Percentiles rank a stretch among this genome's conserved stretches.
These are phyloP conservation scores for Phanerodontia chrysosporium DNA, from an alignment of 768 basidiomycete species.

Conservation along the genomic window DNA sequence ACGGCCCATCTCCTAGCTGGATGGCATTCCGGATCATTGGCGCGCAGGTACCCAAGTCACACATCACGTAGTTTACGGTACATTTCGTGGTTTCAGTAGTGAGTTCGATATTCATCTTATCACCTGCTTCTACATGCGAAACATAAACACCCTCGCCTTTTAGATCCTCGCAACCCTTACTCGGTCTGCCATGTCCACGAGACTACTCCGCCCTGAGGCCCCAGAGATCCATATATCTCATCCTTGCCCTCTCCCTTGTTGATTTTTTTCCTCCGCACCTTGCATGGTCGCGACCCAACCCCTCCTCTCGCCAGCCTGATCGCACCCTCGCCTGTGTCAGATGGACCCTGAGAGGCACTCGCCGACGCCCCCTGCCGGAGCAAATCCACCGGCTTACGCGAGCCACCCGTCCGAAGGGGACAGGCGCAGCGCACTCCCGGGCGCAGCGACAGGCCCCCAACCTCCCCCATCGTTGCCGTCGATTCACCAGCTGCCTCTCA, in stretches of 20 bases:
- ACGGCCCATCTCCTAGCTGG: slow-evolving; percentile 14
- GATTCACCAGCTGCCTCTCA: slow-evolving; percentile 65
- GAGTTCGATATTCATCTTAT: slow-evolving; percentile 27
- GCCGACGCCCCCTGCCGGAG: slow-evolving; percentile 22
- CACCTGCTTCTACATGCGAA: slow-evolving; percentile 16
- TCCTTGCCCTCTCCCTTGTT: slow-evolving; percentile 19
- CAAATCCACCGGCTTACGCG: slow-evolving; percentile 15
- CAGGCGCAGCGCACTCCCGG: slow-evolving; percentile 10
- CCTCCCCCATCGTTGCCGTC: slow-evolving; percentile 47
- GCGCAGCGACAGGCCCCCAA: neutral
- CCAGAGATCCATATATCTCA: slow-evolving; percentile 11
- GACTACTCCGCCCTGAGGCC: slow-evolving; percentile 15
- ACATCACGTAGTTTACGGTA: slow-evolving; percentile 15
- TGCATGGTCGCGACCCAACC: slow-evolving; percentile 13
- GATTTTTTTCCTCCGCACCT: slow-evolving; percentile 7
- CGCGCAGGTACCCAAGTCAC: slow-evolving; percentile 13
- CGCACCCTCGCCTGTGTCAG: slow-evolving; percentile 1
- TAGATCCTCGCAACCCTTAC: slow-evolving; percentile 21
- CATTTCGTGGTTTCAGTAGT: slow-evolving; percentile 17
- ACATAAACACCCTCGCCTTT: slow-evolving; percentile 19
- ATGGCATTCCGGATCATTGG: slow-evolving; percentile 14
- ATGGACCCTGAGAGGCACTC: slow-evolving; percentile 38
- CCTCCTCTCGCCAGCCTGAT: slow-evolving; percentile 5
- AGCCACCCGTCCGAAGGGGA: slow-evolving; percentile 18
- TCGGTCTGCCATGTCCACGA: slow-evolving; percentile 21